Conservation (phyloP, 1,139 yeast genomes). For the Hyphopichia khmerensis region DNA sequence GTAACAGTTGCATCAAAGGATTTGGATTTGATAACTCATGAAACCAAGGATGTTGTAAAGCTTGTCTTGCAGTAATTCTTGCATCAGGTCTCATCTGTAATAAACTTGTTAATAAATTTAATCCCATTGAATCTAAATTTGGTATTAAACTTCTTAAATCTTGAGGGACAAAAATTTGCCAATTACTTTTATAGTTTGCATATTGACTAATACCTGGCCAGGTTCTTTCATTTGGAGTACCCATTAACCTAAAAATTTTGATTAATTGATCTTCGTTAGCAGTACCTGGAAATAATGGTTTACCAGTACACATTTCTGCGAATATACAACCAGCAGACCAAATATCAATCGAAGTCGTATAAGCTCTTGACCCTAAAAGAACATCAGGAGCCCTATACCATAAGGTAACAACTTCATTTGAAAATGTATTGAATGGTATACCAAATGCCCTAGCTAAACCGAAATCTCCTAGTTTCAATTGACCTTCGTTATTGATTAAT, state of each 20-base stretch:
- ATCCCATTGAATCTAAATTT: slow-evolving; percentile 73
- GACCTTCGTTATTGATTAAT: slow-evolving; percentile 84
- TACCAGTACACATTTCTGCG: slow-evolving; percentile 98
- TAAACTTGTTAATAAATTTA: slow-evolving; percentile 73
- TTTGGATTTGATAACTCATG: slow-evolving; percentile 63
- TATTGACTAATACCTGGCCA: slow-evolving; percentile 93
- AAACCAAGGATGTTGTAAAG: slow-evolving; percentile 94
- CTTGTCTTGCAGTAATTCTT: slow-evolving; percentile 87
- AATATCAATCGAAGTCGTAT: slow-evolving; percentile 94
- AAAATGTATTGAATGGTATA: slow-evolving; percentile 94
- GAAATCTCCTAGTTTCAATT: slow-evolving; percentile 92
- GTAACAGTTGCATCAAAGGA: slow-evolving; percentile 33
- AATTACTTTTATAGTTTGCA: slow-evolving; percentile 81
- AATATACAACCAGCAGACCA: slow-evolving; percentile 99
- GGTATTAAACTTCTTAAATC: slow-evolving; percentile 79
- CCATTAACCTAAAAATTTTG: slow-evolving; percentile 88
- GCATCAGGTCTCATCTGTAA: slow-evolving; percentile 92
- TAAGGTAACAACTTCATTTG: slow-evolving; percentile 94
- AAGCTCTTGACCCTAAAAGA: slow-evolving; percentile 88
- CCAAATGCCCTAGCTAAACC: slow-evolving; percentile 98
- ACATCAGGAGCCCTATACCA: slow-evolving; percentile 99
- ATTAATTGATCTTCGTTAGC: slow-evolving; percentile 93
- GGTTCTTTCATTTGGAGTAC: slow-evolving; percentile 91
- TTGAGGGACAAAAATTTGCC: slow-evolving; percentile 79
- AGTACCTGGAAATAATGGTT: slow-evolving; percentile 93